phyloP scores from a whole-genome alignment of 1,284 basidiomycete genomes.

The Pseudozyma hubeiensis region DNA sequence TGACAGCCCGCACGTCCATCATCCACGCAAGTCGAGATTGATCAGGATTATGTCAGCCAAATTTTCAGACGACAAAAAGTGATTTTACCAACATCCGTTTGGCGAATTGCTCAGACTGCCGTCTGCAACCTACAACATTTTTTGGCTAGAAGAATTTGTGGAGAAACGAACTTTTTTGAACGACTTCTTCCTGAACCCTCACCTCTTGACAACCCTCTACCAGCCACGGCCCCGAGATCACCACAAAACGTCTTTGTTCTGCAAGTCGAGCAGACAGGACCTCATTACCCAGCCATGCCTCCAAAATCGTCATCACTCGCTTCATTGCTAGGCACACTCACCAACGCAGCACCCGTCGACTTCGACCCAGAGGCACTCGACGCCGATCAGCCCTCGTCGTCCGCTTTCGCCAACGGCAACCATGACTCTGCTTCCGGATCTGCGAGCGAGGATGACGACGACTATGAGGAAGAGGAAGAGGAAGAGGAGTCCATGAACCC shows the following conservation, averaged over 20 bases:
- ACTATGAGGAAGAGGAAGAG: constrained; percentile 24
- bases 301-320: constrained; percentile 40
- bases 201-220: no score
- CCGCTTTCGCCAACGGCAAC: constrained; percentile 12
- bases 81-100: constrained; percentile 7
- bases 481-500: constrained; percentile 38
- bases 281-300: constrained; percentile 21
- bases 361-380: constrained; percentile 49
- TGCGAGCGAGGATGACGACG: constrained; percentile 17
- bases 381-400: constrained; percentile 24
- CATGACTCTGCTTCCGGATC: constrained; percentile 7
- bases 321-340: constrained; percentile 38
- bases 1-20: constrained; percentile 10
- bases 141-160: neutral
- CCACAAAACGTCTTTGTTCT: no score
- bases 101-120: neutral
- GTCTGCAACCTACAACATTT: constrained; percentile 11
- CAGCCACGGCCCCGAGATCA: no score
- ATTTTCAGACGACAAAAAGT: constrained; percentile 6
- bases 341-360: constrained; percentile 43
- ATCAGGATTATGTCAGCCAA: constrained; percentile 42
- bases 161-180: neutral
- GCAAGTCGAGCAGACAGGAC: no score
- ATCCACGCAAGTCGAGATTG: constrained; percentile 1
- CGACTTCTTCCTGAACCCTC: neutral